These are phyloP conservation scores for Tylopilus sp. DNA, from an alignment of 768 basidiomycete genomes.

Conservation along the genomic window DNA sequence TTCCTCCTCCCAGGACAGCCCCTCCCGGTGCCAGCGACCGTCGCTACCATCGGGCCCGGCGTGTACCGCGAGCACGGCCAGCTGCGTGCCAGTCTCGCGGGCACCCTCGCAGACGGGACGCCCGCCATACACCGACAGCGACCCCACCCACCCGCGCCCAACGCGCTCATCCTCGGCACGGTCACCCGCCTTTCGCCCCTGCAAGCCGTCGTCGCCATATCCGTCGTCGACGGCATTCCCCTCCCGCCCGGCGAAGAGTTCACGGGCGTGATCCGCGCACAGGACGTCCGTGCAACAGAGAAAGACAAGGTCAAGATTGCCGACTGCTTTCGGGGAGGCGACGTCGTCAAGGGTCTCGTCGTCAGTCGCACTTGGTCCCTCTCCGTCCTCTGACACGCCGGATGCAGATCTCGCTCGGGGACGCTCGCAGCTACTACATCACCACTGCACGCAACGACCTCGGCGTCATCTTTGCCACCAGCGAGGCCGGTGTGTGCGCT, in stretches of 20 bases:
- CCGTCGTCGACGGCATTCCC: slow-evolving; percentile 83
- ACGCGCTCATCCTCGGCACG: slow-evolving; percentile 77
- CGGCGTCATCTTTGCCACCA: slow-evolving; percentile 87
- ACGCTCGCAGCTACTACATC: slow-evolving; percentile 88
- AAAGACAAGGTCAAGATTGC: slow-evolving; percentile 87
- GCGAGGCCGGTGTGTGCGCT: slow-evolving; percentile 67
- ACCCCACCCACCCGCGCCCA: slow-evolving; percentile 69
- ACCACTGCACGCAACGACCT: slow-evolving; percentile 89
- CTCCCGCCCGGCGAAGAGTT: slow-evolving; percentile 85
- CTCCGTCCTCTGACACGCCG: slow-evolving; percentile 5
- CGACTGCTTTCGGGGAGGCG: slow-evolving; percentile 89
- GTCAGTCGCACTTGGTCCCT: slow-evolving; percentile 43
- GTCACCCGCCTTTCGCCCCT: slow-evolving; percentile 80
- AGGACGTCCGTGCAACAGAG: slow-evolving; percentile 88
- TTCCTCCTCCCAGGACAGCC: slow-evolving; percentile 78
- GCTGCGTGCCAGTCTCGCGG: slow-evolving; percentile 68
- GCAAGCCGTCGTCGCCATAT: slow-evolving; percentile 81
- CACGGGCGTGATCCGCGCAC: slow-evolving; percentile 79
- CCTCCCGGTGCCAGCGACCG: slow-evolving; percentile 46
- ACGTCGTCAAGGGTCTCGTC: slow-evolving; percentile 83
- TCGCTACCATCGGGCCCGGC: slow-evolving; percentile 55
- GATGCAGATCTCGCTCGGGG: slow-evolving; percentile 81
- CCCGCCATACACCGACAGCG: slow-evolving; percentile 62
- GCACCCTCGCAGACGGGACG: slow-evolving; percentile 41
- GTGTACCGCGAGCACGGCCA: slow-evolving; percentile 62